Conservation (phyloP, 176 grass and related monocot genomes). For the Olyra latifolia region DNA sequence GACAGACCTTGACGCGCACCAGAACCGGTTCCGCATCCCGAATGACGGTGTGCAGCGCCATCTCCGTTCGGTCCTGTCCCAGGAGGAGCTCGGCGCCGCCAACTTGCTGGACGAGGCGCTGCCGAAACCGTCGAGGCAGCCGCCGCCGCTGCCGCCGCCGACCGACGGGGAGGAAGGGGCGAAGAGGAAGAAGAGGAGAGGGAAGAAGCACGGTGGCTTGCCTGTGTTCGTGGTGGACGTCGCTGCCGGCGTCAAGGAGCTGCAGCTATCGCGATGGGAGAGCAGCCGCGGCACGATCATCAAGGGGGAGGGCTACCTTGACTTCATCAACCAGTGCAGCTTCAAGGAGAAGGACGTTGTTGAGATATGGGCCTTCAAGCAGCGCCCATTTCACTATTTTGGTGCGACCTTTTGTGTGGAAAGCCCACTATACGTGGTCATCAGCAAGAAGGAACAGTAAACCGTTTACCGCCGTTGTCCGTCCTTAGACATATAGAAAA, state of each 20-base stretch:
- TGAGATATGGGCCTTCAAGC: conserved; percentile 16
- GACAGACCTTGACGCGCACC: conserved; percentile 30
- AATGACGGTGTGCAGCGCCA: not conserved
- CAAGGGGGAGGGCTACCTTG: conserved; percentile 29
- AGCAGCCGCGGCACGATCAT: conserved; percentile 12
- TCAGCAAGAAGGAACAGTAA: too few relatives aligned
- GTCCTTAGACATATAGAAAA: too few relatives aligned
- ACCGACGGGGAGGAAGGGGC: not conserved
- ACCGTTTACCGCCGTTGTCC: too few relatives aligned
- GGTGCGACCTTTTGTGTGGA: too few relatives aligned
- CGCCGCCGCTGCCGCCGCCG: too few relatives aligned
- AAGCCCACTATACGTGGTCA: too few relatives aligned
- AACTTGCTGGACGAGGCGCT: not conserved
- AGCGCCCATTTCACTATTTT: not conserved
- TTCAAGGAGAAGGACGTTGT: not conserved
- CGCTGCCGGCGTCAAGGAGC: not conserved
- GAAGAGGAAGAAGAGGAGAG: not conserved
- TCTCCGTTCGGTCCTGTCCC: conserved; percentile 19
- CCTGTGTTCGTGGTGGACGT: not conserved
- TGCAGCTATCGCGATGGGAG: conserved; percentile 22
- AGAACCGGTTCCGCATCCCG: conserved; percentile 45
- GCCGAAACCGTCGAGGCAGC: not conserved
- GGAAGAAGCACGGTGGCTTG: conserved; percentile 28
- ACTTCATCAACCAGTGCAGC: not conserved
- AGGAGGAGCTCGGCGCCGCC: conserved; percentile 20